Conservation (phyloP, 179 eudicot species). For the Silene noctiflora region DNA sequence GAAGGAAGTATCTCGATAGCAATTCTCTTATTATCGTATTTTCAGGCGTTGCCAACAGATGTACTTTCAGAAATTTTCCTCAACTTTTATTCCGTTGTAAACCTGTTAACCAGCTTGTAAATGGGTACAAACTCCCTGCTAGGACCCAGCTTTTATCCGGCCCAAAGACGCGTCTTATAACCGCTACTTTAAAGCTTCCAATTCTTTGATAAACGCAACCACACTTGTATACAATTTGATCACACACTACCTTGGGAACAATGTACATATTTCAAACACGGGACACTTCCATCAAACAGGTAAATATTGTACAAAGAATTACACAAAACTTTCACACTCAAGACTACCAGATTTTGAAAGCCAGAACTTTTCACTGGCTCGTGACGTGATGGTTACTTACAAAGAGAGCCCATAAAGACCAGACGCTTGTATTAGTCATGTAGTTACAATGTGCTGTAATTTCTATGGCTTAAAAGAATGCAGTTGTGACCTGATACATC, state of each 20-base stretch:
- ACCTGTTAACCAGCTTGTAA: too few species aligned
- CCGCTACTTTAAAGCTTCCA: too few species aligned
- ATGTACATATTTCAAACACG: slow-evolving; percentile 15
- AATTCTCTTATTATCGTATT: too few species aligned
- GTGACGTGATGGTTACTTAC: slow-evolving; percentile 17
- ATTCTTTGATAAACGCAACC: not conserved
- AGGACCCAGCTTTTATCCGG: too few species aligned
- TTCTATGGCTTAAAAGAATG: slow-evolving; percentile 8
- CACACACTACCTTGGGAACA: not conserved
- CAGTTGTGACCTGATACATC: slow-evolving; percentile 5
- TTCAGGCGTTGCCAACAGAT: too few species aligned
- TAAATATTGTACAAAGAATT: slow-evolving; percentile 18
- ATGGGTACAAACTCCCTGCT: too few species aligned
- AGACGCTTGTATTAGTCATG: slow-evolving; percentile 2
- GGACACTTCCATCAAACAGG: slow-evolving; percentile 15
- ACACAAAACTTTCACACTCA: slow-evolving; percentile 11
- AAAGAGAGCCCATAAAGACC: slow-evolving; percentile 12
- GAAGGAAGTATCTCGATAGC: too few species aligned
- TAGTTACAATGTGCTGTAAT: not conserved
- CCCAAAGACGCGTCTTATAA: too few species aligned
- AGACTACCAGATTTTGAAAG: slow-evolving; percentile 13
- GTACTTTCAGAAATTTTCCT: too few species aligned
- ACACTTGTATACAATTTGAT: slow-evolving; percentile 23
- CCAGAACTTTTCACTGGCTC: slow-evolving; percentile 17
- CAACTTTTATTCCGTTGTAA: too few species aligned